These are phyloP conservation scores for Ogataea dorogensis DNA, from an alignment of 805 yeast species.

Conservation along the genomic window DNA sequence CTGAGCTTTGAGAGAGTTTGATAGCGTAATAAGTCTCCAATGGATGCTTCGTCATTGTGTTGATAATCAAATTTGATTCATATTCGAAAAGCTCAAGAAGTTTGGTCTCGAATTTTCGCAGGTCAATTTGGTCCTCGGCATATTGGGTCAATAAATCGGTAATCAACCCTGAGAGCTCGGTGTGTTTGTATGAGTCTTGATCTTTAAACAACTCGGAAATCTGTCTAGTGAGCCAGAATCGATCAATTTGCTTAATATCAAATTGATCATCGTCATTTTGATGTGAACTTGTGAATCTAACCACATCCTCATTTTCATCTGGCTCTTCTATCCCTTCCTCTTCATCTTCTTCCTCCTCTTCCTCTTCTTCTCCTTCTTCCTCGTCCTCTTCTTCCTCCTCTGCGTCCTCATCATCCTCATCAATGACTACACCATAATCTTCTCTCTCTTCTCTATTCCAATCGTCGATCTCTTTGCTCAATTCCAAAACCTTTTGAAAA, in stretches of 20 bases:
- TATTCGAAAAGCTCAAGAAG: constrained; percentile 51
- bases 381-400: constrained; percentile 33
- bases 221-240: constrained; percentile 53
- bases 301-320: constrained; percentile 29
- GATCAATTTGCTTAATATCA: constrained; percentile 28
- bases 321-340: constrained; percentile 34
- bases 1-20: constrained; percentile 24
- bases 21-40: constrained; percentile 31
- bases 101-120: constrained; percentile 50
- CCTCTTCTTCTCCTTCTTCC: constrained; percentile 29
- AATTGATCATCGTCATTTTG: constrained; percentile 20
- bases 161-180: constrained; percentile 40
- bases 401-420: constrained; percentile 43
- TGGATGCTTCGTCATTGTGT: constrained; percentile 46
- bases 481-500: constrained; percentile 44
- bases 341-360: constrained; percentile 29
- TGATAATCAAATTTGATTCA: constrained; percentile 50
- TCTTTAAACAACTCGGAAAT: constrained; percentile 36
- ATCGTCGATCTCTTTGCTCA: constrained; percentile 51
- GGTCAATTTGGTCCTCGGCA: constrained; percentile 27
- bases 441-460: constrained; percentile 31
- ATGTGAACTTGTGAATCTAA: not conserved
- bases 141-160: constrained; percentile 39
- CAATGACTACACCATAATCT: constrained; percentile 34
- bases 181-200: constrained; percentile 38